These are phyloP conservation scores for Lasiosphaeriaceae sp. DNA, from an alignment of 495 filamentous ascomycete species.

Conservation along the genomic window DNA sequence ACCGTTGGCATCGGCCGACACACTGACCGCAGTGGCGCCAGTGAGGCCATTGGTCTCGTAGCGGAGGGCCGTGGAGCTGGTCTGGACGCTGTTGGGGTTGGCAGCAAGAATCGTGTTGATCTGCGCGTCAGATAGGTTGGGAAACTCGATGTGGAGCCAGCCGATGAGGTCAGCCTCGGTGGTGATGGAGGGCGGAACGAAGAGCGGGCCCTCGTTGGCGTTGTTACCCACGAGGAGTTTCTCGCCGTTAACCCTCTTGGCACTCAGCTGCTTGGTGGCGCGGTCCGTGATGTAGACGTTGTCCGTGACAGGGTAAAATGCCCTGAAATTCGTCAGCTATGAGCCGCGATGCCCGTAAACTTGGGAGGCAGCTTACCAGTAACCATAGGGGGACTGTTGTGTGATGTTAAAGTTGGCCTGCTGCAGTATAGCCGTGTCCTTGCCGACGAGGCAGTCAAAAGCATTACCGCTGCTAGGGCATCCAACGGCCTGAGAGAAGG, in stretches of 20 bases:
- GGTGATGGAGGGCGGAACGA: slow-evolving; percentile 41
- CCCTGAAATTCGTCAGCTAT: slow-evolving; percentile 27
- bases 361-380: slow-evolving; percentile 14
- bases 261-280: slow-evolving; percentile 48
- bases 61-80: slow-evolving; percentile 13
- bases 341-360: neutral
- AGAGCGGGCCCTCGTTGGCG: slow-evolving; percentile 46
- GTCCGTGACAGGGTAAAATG: slow-evolving; percentile 61
- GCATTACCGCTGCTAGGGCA: slow-evolving; percentile 43
- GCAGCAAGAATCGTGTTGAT: slow-evolving; percentile 36
- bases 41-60: slow-evolving; percentile 27
- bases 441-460: slow-evolving; percentile 50
- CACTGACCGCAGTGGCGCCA: slow-evolving; percentile 19
- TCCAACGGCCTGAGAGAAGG: slow-evolving; percentile 50
- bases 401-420: slow-evolving; percentile 50
- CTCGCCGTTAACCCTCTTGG: slow-evolving; percentile 49
- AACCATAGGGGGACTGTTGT: slow-evolving; percentile 30
- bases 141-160: slow-evolving; percentile 46
- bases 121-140: slow-evolving; percentile 44
- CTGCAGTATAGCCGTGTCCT: slow-evolving; percentile 49
- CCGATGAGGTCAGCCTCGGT: slow-evolving; percentile 43
- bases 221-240: slow-evolving; percentile 51
- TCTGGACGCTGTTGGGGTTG: slow-evolving; percentile 23
- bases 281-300: slow-evolving; percentile 49
- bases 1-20: slow-evolving; percentile 24